These are phyloP conservation scores for Agaricus blazei DNA, from an alignment of 768 basidiomycete species.

Conservation along the genomic window DNA sequence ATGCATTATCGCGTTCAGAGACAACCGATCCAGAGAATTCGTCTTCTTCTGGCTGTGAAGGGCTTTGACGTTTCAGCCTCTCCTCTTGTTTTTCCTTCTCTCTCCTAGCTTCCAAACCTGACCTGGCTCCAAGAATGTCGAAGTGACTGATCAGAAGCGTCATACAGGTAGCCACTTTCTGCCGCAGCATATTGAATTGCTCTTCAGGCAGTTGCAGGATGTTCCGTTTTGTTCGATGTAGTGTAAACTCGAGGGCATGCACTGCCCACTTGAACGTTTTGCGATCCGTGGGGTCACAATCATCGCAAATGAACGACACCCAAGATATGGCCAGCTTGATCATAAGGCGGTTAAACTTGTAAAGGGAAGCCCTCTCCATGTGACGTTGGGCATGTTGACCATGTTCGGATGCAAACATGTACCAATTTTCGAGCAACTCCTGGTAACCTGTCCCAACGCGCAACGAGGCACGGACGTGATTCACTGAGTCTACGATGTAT, in stretches of 20 bases:
- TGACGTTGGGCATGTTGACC: conserved; percentile 85
- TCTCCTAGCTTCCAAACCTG: conserved; percentile 79
- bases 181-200: conserved; percentile 86
- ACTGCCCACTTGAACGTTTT: conserved; percentile 99
- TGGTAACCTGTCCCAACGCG: conserved; percentile 60
- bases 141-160: conserved; percentile 96
- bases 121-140: conserved; percentile 94
- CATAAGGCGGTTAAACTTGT: conserved; percentile 78
- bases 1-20: conserved; percentile 34
- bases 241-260: conserved; percentile 88
- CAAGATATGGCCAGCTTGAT: conserved; percentile 93
- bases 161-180: conserved; percentile 94
- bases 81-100: conserved; percentile 86
- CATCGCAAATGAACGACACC: conserved; percentile 98
- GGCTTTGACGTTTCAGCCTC: conserved; percentile 43
- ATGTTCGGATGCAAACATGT: conserved; percentile 92
- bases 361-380: conserved; percentile 68
- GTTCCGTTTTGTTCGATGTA: conserved; percentile 81
- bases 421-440: conserved; percentile 92
- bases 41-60: conserved; percentile 41
- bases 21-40: conserved; percentile 33
- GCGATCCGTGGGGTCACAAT: conserved; percentile 93
- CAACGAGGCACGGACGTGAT: conserved; percentile 73
- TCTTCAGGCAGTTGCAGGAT: conserved; percentile 84
- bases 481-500: conserved; percentile 88